Base-by-base conservation (phyloP, 2,329 filamentous ascomycete species). In the Alternaria sp. region DNA sequence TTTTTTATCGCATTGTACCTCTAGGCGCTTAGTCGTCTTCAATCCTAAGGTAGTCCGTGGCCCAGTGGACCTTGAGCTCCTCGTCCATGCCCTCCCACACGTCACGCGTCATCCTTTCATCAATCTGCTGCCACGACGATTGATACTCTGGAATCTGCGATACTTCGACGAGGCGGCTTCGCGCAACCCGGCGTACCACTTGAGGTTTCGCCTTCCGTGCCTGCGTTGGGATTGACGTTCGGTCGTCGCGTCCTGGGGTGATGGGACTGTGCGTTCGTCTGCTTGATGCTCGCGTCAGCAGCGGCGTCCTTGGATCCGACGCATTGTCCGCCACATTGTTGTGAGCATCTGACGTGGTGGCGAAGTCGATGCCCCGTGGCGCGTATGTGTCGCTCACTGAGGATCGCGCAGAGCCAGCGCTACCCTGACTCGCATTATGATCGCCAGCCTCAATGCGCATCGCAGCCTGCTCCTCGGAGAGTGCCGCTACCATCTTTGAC, bases 401-500 rank as follows among this genome's bases (percentile, higher is more conserved):
- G 15, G 23, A 55, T 25, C 20, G 11, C n/a, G 21, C 57, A 45
- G 25, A 20, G 20, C 14, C 47, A 14, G 25, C 37, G 47, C 18
- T 46, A 30, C 45, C 15, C 11, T 18, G 7, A 37, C 14, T 21
- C 51, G 43, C n/a, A 6, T 33, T 25, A 10, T 56, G 8, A 37
- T 18, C 41, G 20, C 26, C 9, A 5, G 23, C 50, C 28, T 57
- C 12, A 7, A 65, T 11, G 3, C 55, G 45, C 2, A 11, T 18
- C 23, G 10, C 62, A 3, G 58, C 61, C 11, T 66, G 55, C 7
- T 66, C 55, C 25, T 66, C 58, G 4, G 58, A 57, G 12, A 64
- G 57, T 2, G 64, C 55, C 55, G 61, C 55, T 23, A 55, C 59
- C 30, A 61, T 54, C 4, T 50, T 59, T 14, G 51, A 37, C 21